Conservation (phyloP, 371 early-diverging fungal genomes). For the Mortierella sp. region DNA sequence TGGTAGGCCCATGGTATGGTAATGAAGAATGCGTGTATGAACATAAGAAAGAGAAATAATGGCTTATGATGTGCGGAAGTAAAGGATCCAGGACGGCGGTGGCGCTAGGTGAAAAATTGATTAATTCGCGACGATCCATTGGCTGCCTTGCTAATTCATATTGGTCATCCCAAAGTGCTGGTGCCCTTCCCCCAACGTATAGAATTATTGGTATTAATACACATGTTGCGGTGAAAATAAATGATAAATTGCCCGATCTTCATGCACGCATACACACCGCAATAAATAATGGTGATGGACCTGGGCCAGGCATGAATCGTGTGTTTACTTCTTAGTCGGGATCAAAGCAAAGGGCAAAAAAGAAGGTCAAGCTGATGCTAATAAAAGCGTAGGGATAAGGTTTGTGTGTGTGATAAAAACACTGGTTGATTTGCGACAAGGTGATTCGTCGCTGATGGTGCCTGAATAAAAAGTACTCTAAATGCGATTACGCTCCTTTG, state of each 20-base stretch:
- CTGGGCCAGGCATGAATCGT: background rate
- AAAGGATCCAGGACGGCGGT: background rate
- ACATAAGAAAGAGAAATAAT: background rate
- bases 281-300: background rate
- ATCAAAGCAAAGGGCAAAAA: too few relatives aligned
- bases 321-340: too few relatives aligned
- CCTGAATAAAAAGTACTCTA: background rate
- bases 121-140: background rate
- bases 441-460: background rate
- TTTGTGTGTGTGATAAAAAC: background rate
- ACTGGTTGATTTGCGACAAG: slow-evolving; percentile 1
- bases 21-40: too few relatives aligned
- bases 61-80: too few relatives aligned
- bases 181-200: background rate
- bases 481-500: too few relatives aligned
- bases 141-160: background rate
- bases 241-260: background rate
- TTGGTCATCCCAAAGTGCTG: background rate
- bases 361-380: background rate
- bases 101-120: background rate
- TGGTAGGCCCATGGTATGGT: too few relatives aligned
- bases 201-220: background rate
- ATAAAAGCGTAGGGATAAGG: slow-evolving; percentile 2
- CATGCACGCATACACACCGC: background rate
- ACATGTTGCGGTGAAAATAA: background rate